Conservation (phyloP, 495 filamentous ascomycete genomes). For the Neurospora sp. region DNA sequence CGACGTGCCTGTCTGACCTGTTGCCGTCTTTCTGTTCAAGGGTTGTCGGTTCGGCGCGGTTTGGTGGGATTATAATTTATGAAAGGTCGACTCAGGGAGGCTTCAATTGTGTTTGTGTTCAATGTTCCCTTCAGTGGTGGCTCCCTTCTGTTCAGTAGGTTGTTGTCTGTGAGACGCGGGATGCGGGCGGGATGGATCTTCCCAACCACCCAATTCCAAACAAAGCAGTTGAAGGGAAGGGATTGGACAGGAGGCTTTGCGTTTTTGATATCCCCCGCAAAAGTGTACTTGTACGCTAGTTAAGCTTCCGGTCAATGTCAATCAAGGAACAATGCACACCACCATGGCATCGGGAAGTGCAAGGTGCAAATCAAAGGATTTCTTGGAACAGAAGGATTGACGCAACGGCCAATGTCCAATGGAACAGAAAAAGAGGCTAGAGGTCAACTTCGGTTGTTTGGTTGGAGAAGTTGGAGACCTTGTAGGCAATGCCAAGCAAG, state of each 20-base stretch:
- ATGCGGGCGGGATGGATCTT: not conserved
- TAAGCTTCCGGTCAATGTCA: not conserved
- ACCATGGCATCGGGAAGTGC: not conserved
- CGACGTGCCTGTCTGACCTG: not conserved
- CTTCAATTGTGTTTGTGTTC: not conserved
- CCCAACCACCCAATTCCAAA: slow-evolving; percentile 1
- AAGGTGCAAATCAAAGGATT: not conserved
- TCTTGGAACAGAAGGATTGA: not conserved
- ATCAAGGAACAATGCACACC: not conserved
- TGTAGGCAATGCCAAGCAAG: not conserved
- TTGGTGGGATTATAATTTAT: not conserved
- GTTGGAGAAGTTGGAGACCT: not conserved
- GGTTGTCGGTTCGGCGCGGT: not conserved
- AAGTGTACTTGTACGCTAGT: not conserved
- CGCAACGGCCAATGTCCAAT: not conserved
- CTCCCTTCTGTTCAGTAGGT: not conserved
- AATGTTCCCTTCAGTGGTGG: not conserved
- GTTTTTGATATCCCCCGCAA: not conserved
- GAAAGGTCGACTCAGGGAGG: not conserved
- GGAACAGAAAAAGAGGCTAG: not conserved
- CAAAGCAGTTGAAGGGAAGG: not conserved
- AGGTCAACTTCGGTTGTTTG: not conserved
- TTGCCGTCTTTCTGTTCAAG: not conserved
- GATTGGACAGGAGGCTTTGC: not conserved
- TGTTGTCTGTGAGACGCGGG: not conserved